Conservation (phyloP, 208 protist genomes). For the Acanthamoeba sp. region DNA sequence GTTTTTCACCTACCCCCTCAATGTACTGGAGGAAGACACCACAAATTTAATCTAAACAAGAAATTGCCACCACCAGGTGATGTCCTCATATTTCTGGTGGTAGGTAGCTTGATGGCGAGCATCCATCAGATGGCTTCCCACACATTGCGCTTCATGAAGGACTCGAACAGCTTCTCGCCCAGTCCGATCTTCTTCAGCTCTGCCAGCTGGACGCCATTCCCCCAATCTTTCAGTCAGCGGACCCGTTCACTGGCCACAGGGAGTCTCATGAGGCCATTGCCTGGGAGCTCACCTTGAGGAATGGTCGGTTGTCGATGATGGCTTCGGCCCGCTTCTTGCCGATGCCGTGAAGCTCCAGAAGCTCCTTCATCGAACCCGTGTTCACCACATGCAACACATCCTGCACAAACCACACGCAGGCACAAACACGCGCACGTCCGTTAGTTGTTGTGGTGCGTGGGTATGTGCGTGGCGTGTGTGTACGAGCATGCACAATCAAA, state of each 20-base stretch:
- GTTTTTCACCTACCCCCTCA: too few species aligned
- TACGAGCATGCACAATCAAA: too few species aligned
- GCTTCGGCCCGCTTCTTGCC: constrained; percentile 55
- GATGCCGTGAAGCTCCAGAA: constrained; percentile 18
- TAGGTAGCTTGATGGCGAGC: too few species aligned
- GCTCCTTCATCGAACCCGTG: constrained; percentile 11
- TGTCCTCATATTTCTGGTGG: too few species aligned
- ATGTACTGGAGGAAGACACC: too few species aligned
- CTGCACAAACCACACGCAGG: neutral
- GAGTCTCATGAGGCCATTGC: too few species aligned
- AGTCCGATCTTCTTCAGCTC: constrained; percentile 42
- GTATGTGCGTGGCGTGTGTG: neutral
- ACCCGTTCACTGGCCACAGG: too few species aligned
- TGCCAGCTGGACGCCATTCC: neutral
- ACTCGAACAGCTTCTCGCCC: constrained; percentile 21
- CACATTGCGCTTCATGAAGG: constrained; percentile 54
- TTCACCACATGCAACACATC: constrained; percentile 22
- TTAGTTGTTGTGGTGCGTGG: too few species aligned
- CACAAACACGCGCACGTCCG: neutral
- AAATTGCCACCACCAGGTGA: too few species aligned
- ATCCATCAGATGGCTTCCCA: neutral
- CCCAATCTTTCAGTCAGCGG: neutral
- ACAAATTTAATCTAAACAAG: too few species aligned
- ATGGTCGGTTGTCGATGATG: constrained; percentile 37
- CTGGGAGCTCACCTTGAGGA: neutral